Evolutionary conservation across 1,284 basidiomycete genomes (phyloP), one percentile per base, ranked within the genome.

Genomic region (Wallemia mellicola): DNA sequence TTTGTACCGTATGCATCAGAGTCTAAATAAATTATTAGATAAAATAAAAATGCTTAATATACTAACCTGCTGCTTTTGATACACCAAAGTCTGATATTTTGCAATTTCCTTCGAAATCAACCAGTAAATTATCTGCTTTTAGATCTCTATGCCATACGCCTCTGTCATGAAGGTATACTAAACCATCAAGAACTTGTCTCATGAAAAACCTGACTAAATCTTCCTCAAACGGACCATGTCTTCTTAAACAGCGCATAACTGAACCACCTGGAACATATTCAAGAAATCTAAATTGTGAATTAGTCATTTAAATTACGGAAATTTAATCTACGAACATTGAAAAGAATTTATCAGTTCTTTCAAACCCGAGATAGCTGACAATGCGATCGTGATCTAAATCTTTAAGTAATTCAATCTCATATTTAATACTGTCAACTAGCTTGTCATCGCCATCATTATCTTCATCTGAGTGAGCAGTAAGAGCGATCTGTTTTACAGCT

Each of bases 71-170:
- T 63, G 83, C 78, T 70, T 92, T 95, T 14, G 86, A 91, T 61
- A 94, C 92, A 58, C 89, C 94, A 68, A 98, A 98, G 70, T 98
- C 94, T 1, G 88, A 91, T 60, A 99, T 98, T 73, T 98, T 98
- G 76, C 91, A 95, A 54, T 85, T 76, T 1, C 94, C 94, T 24
- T 81, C 78, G 64, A 81, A 82, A 68, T 98, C 92, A 26, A 96
- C 88, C 25, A 99, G 78, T 65, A 99, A 91, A 67, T 98, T 99
- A 72, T 98, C 94, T 17, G 89, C 88, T 73, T 99, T 99, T 63
- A 98, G 73, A 71, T 99, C 94, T 69, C 94, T 77, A 70, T 98
- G 94, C 61, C 95, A 76, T 65, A 99, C 94, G 61, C 86, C 82
- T 64, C 81, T 80, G 14, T 79, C 81, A 70, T 99, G 94, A 15